phyloP scores from a whole-genome alignment of 371 early-diverging fungal genomes.

The Circinella minor region DNA sequence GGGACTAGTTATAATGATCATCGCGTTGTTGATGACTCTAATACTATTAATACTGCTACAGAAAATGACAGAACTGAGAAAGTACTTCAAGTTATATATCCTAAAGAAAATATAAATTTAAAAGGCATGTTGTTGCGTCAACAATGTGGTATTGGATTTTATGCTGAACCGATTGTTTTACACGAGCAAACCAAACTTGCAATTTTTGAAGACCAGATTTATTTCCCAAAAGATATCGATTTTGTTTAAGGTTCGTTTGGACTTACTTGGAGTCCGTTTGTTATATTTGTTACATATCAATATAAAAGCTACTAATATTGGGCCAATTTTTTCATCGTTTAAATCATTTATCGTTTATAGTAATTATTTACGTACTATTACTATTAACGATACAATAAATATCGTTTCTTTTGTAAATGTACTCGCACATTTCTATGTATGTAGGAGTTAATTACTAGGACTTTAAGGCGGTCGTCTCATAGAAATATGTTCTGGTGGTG shows the following conservation, averaged over 20 bases:
- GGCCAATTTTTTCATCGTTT: too few relatives aligned
- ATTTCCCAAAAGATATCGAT: conserved; percentile 53
- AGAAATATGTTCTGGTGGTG: conserved; percentile 63
- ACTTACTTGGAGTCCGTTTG: neutral
- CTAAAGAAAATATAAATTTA: conserved; percentile 46
- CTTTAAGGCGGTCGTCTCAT: conserved; percentile 48
- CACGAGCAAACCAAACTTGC: conserved; percentile 27
- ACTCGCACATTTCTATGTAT: neutral
- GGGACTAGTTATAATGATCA: conserved; percentile 24
- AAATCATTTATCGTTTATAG: too few relatives aligned
- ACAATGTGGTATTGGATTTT: conserved; percentile 57
- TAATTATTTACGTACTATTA: too few relatives aligned
- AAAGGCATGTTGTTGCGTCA: conserved; percentile 16
- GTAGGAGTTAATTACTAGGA: conserved; percentile 56
- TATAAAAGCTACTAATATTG: too few relatives aligned
- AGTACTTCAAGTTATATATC: conserved; percentile 48
- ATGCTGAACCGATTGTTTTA: conserved; percentile 46
- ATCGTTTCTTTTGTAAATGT: too few relatives aligned
- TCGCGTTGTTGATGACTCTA: conserved; percentile 43
- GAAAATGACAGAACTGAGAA: neutral
- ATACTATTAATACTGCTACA: neutral
- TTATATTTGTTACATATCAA: neutral
- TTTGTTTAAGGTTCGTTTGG: conserved; percentile 54
- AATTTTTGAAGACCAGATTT: conserved; percentile 53
- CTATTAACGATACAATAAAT: too few relatives aligned